A percentile compares a stretch with the other conserved stretches of the same genome.
Evolutionary conservation across 805 yeast species (phyloP).

Genomic region (Lipomyces anomalus): DNA sequence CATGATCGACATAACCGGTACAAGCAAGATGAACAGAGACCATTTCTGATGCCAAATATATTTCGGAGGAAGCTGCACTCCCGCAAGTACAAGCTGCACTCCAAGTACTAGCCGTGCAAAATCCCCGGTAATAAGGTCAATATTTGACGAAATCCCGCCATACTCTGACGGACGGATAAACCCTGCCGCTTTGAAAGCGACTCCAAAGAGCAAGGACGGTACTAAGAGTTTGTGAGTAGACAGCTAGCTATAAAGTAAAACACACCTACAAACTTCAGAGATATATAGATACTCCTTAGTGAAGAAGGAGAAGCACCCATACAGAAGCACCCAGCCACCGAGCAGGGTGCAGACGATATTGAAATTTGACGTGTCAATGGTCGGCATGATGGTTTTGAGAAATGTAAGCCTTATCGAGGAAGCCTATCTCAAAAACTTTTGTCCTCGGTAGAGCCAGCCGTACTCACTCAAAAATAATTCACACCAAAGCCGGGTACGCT

Average conservation of each 20-base stretch:
- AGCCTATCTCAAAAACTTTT: neutral
- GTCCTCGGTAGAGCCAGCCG: neutral
- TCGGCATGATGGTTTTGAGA: constrained; percentile 11
- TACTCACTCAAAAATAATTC: neutral
- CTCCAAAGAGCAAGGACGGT: constrained; percentile 58
- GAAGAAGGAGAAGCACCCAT: constrained; percentile 53
- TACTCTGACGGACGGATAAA: constrained; percentile 55
- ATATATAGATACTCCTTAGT: constrained; percentile 55
- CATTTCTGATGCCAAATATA: constrained; percentile 57
- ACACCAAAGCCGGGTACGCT: too few relatives aligned
- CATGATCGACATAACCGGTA: constrained; percentile 67
- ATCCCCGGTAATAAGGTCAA: constrained; percentile 51
- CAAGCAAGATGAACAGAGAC: constrained; percentile 50
- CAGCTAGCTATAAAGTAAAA: neutral
- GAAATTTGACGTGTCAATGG: constrained; percentile 22
- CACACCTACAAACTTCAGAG: constrained; percentile 48
- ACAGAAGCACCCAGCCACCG: constrained; percentile 54
- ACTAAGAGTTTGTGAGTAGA: constrained; percentile 25
- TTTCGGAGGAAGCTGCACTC: constrained; percentile 65
- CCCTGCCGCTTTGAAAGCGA: constrained; percentile 49
- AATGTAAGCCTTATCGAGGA: too few relatives aligned
- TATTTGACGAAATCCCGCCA: constrained; percentile 36
- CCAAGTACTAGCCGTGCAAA: constrained; percentile 59
- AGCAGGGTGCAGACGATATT: constrained; percentile 52
- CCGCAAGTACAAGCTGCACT: constrained; percentile 66